Conservation (phyloP, 805 yeast species). For the Danielozyma ontarioensis region DNA sequence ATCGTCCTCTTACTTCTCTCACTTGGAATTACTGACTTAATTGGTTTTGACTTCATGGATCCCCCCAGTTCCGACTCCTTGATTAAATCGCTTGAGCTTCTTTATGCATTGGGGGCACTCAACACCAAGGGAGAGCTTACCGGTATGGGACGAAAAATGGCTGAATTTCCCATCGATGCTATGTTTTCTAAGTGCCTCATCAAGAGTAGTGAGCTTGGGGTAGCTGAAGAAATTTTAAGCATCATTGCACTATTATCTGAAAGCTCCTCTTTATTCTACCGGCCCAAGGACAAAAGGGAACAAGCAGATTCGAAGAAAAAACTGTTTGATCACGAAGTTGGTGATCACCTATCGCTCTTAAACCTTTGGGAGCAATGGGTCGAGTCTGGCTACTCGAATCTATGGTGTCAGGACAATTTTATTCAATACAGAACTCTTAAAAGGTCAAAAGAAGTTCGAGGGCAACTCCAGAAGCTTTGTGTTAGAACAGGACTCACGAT, state of each 20-base stretch:
- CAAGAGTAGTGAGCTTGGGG: conserved; percentile 53
- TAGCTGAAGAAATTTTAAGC: conserved; percentile 64
- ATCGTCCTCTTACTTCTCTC: conserved; percentile 75
- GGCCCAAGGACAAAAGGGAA: conserved; percentile 64
- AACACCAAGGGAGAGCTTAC: conserved; percentile 78
- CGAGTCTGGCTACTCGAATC: conserved; percentile 56
- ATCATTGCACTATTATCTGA: conserved; percentile 83
- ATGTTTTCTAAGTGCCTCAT: conserved; percentile 76
- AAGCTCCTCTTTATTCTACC: conserved; percentile 60
- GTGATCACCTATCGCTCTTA: conserved; percentile 77
- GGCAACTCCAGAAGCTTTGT: conserved; percentile 63
- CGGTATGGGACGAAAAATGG: conserved; percentile 74
- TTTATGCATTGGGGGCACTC: conserved; percentile 86
- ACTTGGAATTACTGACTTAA: conserved; percentile 76
- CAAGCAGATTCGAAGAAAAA: conserved; percentile 63
- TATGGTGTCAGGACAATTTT: conserved; percentile 85
- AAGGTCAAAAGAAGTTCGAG: conserved; percentile 64
- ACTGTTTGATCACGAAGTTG: conserved; percentile 49
- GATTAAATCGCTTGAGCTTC: conserved; percentile 67
- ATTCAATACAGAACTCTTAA: conserved; percentile 69
- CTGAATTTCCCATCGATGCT: conserved; percentile 90
- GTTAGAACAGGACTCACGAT: conserved; percentile 42
- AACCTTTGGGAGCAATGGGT: conserved; percentile 77
- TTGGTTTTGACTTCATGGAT: conserved; percentile 87
- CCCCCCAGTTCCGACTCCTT: conserved; percentile 74